Evolutionary conservation across 495 filamentous ascomycete species (phyloP), one percentile per base, ranked within the genome.

Genomic region (Hypoxylon rickii): DNA sequence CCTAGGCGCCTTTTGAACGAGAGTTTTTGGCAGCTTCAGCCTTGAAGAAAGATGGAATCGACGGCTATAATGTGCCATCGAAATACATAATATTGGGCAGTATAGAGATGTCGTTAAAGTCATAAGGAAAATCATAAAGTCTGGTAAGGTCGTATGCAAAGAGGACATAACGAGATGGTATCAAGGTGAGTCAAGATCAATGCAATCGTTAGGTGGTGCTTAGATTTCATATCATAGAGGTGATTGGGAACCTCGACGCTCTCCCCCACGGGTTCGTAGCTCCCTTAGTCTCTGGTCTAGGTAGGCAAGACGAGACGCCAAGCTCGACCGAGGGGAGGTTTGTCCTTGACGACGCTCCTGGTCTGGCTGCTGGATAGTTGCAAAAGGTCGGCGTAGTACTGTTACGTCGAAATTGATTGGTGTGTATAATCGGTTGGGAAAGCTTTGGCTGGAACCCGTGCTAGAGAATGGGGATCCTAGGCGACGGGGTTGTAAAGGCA

Each of bases 251-350:
- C 71, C 67, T 19, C 60, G 66, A 33, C 57, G 65, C 13, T 64
- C 54, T 11, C 44, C 43, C 24, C 70, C 65, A 29, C 69, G 70
- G 32, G 70, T 75, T 48, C 70, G 72, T 54, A 83, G 67, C 42
- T 81, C 74, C 63, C 74, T 77, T 40, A 83, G 71, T 36, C 78
- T 76, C 52, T 78, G 72, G 51, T 80, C 78, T 7, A 83, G 66
- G 37, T 80, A 77, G 21, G 75, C 73, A 21, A 81, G 63, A n/a
- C 79, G 77, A 40, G 71, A 69, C 37, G 75, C 67, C 36, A 77
- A 60, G 37, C 61, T 69, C 38, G 66, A 66, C 31, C 72, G 73
- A n/a, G 73, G 47, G 21, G 69, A 41, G 29, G 68, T 54, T 7
- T 72, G 54, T 13, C 63, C 52, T 10, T 53, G 41, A 13, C 69